Evolutionary conservation across 306 rosid genomes (phyloP).

Genomic region (Fragaria nilgerrensis): DNA sequence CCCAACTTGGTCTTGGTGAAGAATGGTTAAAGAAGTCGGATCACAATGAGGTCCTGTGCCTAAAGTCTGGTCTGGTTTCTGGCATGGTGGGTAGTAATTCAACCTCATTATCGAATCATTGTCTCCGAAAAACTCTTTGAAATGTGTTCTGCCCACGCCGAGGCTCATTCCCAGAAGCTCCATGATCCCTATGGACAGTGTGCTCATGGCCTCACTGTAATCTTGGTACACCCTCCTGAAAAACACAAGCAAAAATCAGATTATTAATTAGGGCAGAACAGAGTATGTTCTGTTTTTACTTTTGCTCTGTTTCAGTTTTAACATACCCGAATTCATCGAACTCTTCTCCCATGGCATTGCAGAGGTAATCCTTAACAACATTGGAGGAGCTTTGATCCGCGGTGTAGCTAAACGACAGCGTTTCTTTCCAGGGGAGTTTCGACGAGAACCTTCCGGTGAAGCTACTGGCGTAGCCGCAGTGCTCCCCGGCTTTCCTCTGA

Average conservation of each 20-base stretch:
- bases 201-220: slow-evolving; percentile 83
- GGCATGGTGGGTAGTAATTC: slow-evolving; percentile 92
- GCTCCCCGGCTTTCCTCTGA: slow-evolving; percentile 75
- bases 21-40: slow-evolving; percentile 91
- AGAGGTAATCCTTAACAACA: slow-evolving; percentile 50
- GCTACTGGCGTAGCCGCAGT: slow-evolving; percentile 95
- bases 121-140: slow-evolving; percentile 69
- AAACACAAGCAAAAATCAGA: neutral
- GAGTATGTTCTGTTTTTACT: neutral
- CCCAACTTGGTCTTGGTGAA: slow-evolving; percentile 89
- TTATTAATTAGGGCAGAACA: neutral
- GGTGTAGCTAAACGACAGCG: slow-evolving; percentile 64
- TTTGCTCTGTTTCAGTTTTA: neutral
- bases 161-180: slow-evolving; percentile 88
- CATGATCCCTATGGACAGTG: slow-evolving; percentile 88
- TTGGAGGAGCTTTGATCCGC: slow-evolving; percentile 31
- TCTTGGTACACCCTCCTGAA: slow-evolving; percentile 66
- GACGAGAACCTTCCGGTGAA: slow-evolving; percentile 85
- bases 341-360: slow-evolving; percentile 50
- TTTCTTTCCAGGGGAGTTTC: slow-evolving; percentile 95
- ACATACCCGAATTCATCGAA: slow-evolving; percentile 64
- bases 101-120: slow-evolving; percentile 89
- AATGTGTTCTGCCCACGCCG: slow-evolving; percentile 53
- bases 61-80: slow-evolving; percentile 73
- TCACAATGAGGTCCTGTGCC: slow-evolving; percentile 99